Evolutionary conservation across 257 asterid genomes (phyloP).

Genomic region (Buddleja alternifolia): DNA sequence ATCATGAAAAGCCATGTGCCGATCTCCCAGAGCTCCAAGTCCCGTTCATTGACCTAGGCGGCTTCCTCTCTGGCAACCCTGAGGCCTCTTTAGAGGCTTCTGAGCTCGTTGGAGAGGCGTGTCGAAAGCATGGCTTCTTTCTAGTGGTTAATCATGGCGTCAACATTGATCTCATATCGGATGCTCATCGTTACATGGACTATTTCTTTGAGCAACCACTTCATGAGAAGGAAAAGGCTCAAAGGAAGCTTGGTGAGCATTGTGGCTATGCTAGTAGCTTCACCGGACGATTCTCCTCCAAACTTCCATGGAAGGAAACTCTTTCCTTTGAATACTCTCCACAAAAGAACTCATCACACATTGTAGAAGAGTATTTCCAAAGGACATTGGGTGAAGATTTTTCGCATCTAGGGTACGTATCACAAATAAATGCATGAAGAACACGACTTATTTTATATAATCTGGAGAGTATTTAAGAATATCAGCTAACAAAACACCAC

Average conservation of each 20-base stretch:
- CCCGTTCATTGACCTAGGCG: constrained; percentile 66
- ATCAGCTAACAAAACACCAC: too few species aligned
- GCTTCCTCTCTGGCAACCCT: constrained; percentile 71
- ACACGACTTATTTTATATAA: too few species aligned
- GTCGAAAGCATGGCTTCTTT: constrained; percentile 75
- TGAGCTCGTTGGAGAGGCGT: constrained; percentile 64
- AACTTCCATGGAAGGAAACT: constrained; percentile 97
- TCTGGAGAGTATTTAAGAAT: too few species aligned
- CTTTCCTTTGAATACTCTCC: constrained; percentile 73
- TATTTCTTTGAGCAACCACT: constrained; percentile 68
- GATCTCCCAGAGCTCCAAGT: constrained; percentile 52
- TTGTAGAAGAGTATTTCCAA: constrained; percentile 63
- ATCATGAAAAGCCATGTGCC: constrained; percentile 67
- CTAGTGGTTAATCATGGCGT: constrained; percentile 79
- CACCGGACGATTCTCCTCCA: constrained; percentile 82
- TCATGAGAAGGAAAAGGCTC: constrained; percentile 58
- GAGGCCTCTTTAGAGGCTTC: constrained; percentile 51
- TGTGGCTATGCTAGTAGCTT: constrained; percentile 95
- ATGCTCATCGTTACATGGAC: constrained; percentile 75
- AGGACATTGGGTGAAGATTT: constrained; percentile 57
- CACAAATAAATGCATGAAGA: too few species aligned
- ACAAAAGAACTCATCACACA: constrained; percentile 32
- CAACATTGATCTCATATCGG: constrained; percentile 46
- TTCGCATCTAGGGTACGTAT: constrained; percentile 60
- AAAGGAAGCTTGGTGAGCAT: constrained; percentile 71